phyloP scores from a whole-genome alignment of 371 early-diverging fungal genomes.

The Mucor ambiguus region DNA sequence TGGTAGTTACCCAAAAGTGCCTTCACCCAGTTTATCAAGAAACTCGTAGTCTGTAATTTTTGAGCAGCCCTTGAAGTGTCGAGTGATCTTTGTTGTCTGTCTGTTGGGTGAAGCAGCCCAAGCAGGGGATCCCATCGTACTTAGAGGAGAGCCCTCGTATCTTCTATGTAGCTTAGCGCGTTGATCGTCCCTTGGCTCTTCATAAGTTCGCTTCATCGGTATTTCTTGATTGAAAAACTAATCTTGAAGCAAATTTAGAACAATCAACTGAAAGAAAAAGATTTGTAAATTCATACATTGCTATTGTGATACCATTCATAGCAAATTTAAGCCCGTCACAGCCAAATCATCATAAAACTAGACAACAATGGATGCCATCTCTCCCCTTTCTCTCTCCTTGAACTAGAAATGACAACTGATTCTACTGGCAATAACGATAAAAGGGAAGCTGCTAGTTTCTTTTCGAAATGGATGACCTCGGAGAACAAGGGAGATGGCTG shows the following conservation, averaged over 20 bases:
- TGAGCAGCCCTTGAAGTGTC: conserved; percentile 62
- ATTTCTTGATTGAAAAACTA: neutral
- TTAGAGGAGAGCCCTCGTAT: conserved; percentile 15
- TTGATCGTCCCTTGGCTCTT: conserved; percentile 18
- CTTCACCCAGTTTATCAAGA: conserved; percentile 87
- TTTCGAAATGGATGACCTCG: neutral
- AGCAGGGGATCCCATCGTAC: conserved; percentile 21
- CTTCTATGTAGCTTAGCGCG: conserved; percentile 7
- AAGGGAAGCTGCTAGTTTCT: conserved; percentile 9
- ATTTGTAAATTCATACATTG: neutral
- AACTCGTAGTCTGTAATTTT: conserved; percentile 72
- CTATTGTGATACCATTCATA: neutral
- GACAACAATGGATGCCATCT: neutral
- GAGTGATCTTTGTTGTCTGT: conserved; percentile 12
- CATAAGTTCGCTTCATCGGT: conserved; percentile 22
- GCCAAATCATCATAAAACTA: neutral
- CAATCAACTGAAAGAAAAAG: conserved; percentile 3
- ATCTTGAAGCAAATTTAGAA: neutral
- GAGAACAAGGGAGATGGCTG: neutral
- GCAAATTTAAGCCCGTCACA: neutral
- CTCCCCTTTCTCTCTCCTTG: neutral
- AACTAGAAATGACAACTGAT: neutral
- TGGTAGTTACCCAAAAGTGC: conserved; percentile 87
- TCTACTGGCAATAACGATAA: neutral
- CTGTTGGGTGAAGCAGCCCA: conserved; percentile 27